These are phyloP conservation scores for Pleurotus pulmonarius DNA, from an alignment of 768 basidiomycete genomes.

Conservation along the genomic window DNA sequence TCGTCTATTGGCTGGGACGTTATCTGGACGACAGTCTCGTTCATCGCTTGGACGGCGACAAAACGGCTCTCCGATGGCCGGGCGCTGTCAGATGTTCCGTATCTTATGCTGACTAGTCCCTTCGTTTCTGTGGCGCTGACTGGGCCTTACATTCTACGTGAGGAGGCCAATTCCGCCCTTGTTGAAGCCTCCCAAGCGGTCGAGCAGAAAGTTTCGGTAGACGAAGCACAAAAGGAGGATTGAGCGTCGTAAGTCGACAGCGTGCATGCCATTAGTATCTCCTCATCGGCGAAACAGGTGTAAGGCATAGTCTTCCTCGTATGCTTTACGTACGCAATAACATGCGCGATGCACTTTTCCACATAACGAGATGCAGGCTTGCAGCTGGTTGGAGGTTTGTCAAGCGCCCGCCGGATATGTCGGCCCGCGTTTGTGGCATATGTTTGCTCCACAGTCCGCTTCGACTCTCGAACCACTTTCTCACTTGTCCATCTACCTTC, in stretches of 20 bases:
- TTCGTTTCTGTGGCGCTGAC: conserved; percentile 22
- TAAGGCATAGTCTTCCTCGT: no score
- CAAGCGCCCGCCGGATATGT: background rate
- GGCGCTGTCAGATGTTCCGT: conserved; percentile 13
- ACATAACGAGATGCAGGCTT: no score
- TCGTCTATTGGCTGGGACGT: conserved; percentile 65
- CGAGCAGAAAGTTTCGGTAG: background rate
- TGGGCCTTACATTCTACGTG: conserved; percentile 19
- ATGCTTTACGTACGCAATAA: no score
- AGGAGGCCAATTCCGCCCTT: background rate
- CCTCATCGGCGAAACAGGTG: no score
- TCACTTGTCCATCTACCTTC: background rate
- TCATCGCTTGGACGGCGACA: conserved; percentile 30
- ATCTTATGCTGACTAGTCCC: conserved; percentile 21
- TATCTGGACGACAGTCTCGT: conserved; percentile 48
- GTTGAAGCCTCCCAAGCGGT: no score
- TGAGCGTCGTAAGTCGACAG: background rate
- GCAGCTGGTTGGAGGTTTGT: background rate
- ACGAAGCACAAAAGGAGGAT: conserved; percentile 4
- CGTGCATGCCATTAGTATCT: background rate
- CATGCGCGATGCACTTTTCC: no score
- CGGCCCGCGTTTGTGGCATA: background rate
- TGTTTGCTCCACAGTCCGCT: no score
- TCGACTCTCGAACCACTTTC: no score
- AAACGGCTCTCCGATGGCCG: background rate